A percentile compares a stretch with the other conserved stretches of the same genome.
These are phyloP conservation scores for Pulveroboletus sp. DNA, from an alignment of 768 basidiomycete species.

Conservation along the genomic window DNA sequence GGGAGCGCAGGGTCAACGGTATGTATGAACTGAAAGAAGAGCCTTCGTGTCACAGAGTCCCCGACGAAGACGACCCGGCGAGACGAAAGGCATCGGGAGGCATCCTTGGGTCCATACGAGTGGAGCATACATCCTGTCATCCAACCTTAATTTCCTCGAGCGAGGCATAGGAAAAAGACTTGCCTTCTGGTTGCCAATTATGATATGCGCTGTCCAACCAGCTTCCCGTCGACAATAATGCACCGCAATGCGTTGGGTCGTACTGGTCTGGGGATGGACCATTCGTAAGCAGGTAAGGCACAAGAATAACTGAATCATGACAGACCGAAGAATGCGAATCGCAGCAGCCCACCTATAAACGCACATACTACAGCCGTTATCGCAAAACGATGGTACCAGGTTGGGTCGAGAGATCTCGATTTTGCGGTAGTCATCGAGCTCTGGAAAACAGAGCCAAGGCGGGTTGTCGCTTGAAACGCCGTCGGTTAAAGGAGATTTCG, in stretches of 20 bases:
- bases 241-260: conserved; percentile 70
- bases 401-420: conserved; percentile 38
- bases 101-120: conserved; percentile 54
- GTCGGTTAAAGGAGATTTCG: too few relatives aligned
- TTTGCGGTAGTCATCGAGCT: conserved; percentile 24
- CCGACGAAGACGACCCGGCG: conserved; percentile 73
- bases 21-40: conserved; percentile 74
- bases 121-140: conserved; percentile 75
- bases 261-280: conserved; percentile 50
- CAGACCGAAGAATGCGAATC: conserved; percentile 45
- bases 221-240: conserved; percentile 65
- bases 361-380: conserved; percentile 37
- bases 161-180: conserved; percentile 25
- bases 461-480: too few relatives aligned
- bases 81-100: conserved; percentile 50
- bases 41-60: conserved; percentile 75
- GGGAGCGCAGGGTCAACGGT: conserved; percentile 56
- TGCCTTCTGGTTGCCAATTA: conserved; percentile 87
- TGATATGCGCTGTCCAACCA: conserved; percentile 67
- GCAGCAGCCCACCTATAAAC: conserved; percentile 41
- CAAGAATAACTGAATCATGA: conserved; percentile 1
- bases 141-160: conserved; percentile 8
- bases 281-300: conserved; percentile 4
- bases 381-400: conserved; percentile 50
- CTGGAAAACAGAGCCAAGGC: background rate